These are phyloP conservation scores for Xylaria sp. DNA, from an alignment of 2,329 filamentous ascomycete species.

Conservation along the genomic window DNA sequence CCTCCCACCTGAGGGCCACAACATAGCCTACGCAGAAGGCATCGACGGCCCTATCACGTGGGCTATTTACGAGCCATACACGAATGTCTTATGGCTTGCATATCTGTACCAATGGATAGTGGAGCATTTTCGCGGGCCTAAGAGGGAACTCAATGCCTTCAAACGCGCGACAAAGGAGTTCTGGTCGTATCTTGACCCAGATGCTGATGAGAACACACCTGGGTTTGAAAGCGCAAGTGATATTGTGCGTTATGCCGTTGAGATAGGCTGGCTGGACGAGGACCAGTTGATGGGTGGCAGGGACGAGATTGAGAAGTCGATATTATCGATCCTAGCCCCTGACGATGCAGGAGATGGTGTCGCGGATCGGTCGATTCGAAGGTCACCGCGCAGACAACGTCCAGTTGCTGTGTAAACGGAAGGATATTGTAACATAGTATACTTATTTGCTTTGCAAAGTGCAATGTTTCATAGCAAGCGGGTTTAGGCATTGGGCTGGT, in stretches of 20 bases:
- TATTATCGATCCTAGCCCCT: constrained; percentile 46
- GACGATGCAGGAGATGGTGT: constrained; percentile 36
- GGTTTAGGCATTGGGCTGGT: constrained; percentile 3
- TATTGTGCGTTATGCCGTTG: constrained; percentile 66
- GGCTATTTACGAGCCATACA: constrained; percentile 67
- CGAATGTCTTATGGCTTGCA: constrained; percentile 73
- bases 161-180: constrained; percentile 62
- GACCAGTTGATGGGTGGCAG: constrained; percentile 59
- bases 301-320: constrained; percentile 49
- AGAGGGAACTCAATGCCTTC: constrained; percentile 59
- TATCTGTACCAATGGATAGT: constrained; percentile 68
- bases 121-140: constrained; percentile 60
- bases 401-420: constrained; percentile 23
- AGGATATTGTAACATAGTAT: constrained; percentile 22
- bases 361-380: constrained; percentile 38
- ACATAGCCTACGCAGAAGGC: constrained; percentile 58
- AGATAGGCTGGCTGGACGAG: constrained; percentile 67
- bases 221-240: constrained; percentile 67
- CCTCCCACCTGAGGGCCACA: constrained; percentile 60
- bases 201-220: constrained; percentile 59
- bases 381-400: constrained; percentile 44
- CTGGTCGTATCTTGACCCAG: constrained; percentile 64
- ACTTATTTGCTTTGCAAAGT: neutral
- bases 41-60: constrained; percentile 64
- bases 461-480: constrained; percentile 28